Evolutionary conservation across 495 filamentous ascomycete genomes (phyloP).

Genomic region (Penicillium manginii): DNA sequence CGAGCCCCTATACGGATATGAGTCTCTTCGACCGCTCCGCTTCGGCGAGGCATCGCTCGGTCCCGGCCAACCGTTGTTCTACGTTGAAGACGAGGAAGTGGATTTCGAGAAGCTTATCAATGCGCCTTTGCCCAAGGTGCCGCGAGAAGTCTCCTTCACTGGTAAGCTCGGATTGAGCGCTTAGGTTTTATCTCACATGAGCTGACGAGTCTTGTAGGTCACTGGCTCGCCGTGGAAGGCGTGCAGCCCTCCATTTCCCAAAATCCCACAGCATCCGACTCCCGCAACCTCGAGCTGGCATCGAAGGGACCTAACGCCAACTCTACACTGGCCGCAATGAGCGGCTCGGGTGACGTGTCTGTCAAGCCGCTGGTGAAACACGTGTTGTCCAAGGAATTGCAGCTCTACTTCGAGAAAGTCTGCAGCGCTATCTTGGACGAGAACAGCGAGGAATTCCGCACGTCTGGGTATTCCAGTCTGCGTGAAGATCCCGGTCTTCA

Average conservation of each 20-base stretch:
- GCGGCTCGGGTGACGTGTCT: slow-evolving; percentile 77
- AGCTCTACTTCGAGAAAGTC: slow-evolving; percentile 96
- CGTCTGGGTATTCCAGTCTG: slow-evolving; percentile 80
- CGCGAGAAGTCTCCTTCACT: slow-evolving; percentile 89
- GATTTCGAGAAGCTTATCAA: slow-evolving; percentile 99
- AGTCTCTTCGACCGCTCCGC: slow-evolving; percentile 79
- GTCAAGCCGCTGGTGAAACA: slow-evolving; percentile 94
- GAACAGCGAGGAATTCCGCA: slow-evolving; percentile 79
- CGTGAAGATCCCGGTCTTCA: slow-evolving; percentile 88
- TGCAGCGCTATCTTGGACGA: slow-evolving; percentile 84
- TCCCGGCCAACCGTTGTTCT: slow-evolving; percentile 93
- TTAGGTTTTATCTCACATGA: neutral
- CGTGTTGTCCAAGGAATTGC: slow-evolving; percentile 89
- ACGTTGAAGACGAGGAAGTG: slow-evolving; percentile 97
- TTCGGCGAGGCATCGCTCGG: slow-evolving; percentile 95
- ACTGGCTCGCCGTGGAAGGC: slow-evolving; percentile 96
- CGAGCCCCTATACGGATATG: slow-evolving; percentile 95
- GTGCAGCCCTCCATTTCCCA: slow-evolving; percentile 95
- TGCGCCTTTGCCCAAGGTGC: slow-evolving; percentile 90
- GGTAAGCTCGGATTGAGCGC: slow-evolving; percentile 50
- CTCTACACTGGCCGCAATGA: slow-evolving; percentile 77
- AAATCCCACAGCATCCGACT: slow-evolving; percentile 85
- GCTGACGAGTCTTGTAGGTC: slow-evolving; percentile 57
- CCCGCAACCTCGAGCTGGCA: slow-evolving; percentile 77
- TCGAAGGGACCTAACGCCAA: slow-evolving; percentile 89